Percentiles rank a stretch among this genome's conserved stretches.
These are phyloP conservation scores for Triangularia setosa DNA, from an alignment of 2,329 filamentous ascomycete species.

Conservation along the genomic window DNA sequence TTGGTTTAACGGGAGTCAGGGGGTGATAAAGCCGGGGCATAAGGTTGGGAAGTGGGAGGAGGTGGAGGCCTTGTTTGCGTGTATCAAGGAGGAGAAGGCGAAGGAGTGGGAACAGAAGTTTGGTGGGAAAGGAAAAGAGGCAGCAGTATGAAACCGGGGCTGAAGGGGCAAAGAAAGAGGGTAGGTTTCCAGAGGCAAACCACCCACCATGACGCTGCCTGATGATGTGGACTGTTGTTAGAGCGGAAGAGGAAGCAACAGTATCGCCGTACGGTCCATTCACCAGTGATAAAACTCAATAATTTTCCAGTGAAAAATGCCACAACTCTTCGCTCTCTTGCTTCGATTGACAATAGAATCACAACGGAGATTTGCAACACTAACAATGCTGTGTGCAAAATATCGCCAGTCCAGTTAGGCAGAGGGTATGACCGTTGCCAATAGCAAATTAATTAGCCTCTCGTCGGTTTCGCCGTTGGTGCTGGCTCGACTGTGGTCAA, in stretches of 20 bases:
- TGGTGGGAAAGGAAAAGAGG: constrained; percentile 6
- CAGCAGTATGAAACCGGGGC: constrained; percentile 7
- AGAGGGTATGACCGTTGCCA: not conserved
- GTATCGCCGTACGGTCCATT: no score
- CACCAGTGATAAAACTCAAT: no score
- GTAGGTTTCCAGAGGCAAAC: no score
- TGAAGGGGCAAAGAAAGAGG: not conserved
- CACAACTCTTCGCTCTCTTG: not conserved
- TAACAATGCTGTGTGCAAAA: no score
- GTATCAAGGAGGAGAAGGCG: constrained; percentile 61
- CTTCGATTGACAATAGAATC: not conserved
- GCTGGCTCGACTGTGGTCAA: constrained; percentile 18
- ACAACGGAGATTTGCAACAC: no score
- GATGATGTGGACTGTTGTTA: no score
- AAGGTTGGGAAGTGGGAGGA: constrained; percentile 64
- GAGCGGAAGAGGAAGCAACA: no score
- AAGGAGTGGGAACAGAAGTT: constrained; percentile 7
- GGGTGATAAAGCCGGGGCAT: constrained; percentile 53
- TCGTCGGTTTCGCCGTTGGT: not conserved
- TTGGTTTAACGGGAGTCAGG: constrained; percentile 54
- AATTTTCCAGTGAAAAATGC: no score
- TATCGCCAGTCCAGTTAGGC: no score
- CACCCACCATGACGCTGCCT: no score
- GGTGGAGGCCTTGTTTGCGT: constrained; percentile 50
- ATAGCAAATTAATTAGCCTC: not conserved